Conservation (phyloP, 176 grass and related monocot genomes). For the Musa schizocarpa region DNA sequence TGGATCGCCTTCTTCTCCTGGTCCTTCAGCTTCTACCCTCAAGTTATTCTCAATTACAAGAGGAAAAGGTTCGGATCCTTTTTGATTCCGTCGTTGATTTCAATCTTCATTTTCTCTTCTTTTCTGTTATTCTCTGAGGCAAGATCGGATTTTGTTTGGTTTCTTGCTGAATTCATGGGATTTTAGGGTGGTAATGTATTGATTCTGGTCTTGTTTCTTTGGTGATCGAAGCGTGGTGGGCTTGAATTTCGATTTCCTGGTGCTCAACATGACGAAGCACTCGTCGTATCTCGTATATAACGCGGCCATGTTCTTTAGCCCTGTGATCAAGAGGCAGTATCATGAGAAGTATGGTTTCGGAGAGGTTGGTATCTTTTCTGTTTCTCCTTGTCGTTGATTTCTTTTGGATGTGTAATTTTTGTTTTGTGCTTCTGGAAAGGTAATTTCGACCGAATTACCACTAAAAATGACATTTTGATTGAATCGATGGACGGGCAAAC, state of each 20-base stretch:
- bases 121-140: too few relatives aligned
- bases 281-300: slow-evolving; percentile 96
- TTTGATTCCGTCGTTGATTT: neutral
- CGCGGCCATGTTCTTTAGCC: slow-evolving; percentile 66
- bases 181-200: neutral
- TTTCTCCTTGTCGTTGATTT: slow-evolving; percentile 2
- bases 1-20: slow-evolving; percentile 94
- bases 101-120: neutral
- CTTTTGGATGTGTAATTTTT: neutral
- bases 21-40: slow-evolving; percentile 97
- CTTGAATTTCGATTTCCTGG: slow-evolving; percentile 87
- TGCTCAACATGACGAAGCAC: slow-evolving; percentile 91
- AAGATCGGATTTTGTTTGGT: neutral
- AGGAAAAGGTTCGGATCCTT: slow-evolving; percentile 55
- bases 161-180: neutral
- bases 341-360: slow-evolving; percentile 69
- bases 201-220: slow-evolving; percentile 22
- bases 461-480: too few relatives aligned
- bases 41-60: slow-evolving; percentile 81
- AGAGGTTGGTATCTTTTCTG: slow-evolving; percentile 42
- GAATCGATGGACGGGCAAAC: too few relatives aligned
- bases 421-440: neutral
- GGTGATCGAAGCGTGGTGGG: slow-evolving; percentile 71
- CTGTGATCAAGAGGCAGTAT: slow-evolving; percentile 65
- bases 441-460: too few relatives aligned